Evolutionary conservation across 2,329 filamentous ascomycete genomes (phyloP).

Genomic region (Alternaria postmessia): DNA sequence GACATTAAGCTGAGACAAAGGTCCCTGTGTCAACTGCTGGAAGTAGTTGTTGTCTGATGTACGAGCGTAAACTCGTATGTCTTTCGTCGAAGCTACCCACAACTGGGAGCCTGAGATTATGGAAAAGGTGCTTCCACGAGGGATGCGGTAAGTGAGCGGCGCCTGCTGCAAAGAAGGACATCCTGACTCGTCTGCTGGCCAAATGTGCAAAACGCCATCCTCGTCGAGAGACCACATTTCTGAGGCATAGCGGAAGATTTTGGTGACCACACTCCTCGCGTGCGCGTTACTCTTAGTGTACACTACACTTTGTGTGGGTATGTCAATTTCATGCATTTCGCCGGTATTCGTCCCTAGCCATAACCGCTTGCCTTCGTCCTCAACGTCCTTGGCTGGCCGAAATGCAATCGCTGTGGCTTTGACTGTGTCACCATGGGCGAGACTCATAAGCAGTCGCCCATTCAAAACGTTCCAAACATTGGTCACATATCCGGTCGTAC

Average conservation of each 20-base stretch:
- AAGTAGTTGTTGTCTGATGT: constrained; percentile 71
- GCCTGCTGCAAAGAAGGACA: constrained; percentile 77
- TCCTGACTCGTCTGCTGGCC: constrained; percentile 80
- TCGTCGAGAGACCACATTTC: constrained; percentile 97
- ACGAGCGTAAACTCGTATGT: constrained; percentile 84
- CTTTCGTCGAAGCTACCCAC: constrained; percentile 88
- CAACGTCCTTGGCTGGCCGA: constrained; percentile 78
- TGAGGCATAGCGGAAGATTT: constrained; percentile 84
- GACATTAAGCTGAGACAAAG: constrained; percentile 74
- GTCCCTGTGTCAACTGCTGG: constrained; percentile 77
- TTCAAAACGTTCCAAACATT: constrained; percentile 86
- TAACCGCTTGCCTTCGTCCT: constrained; percentile 80
- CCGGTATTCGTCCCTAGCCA: constrained; percentile 93
- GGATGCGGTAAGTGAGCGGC: constrained; percentile 79
- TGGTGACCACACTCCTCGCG: constrained; percentile 78
- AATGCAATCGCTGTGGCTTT: constrained; percentile 85
- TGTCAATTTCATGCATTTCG: constrained; percentile 88
- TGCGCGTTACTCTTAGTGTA: constrained; percentile 76
- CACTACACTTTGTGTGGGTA: constrained; percentile 74
- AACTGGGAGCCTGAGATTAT: constrained; percentile 84
- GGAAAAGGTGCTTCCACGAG: constrained; percentile 85
- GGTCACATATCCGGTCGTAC: constrained; percentile 85
- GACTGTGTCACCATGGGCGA: constrained; percentile 84
- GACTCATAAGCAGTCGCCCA: constrained; percentile 80
- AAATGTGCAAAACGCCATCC: constrained; percentile 83